Evolutionary conservation across 441 rosid genomes (phyloP).

Genomic region (Aleurites moluccanus): DNA sequence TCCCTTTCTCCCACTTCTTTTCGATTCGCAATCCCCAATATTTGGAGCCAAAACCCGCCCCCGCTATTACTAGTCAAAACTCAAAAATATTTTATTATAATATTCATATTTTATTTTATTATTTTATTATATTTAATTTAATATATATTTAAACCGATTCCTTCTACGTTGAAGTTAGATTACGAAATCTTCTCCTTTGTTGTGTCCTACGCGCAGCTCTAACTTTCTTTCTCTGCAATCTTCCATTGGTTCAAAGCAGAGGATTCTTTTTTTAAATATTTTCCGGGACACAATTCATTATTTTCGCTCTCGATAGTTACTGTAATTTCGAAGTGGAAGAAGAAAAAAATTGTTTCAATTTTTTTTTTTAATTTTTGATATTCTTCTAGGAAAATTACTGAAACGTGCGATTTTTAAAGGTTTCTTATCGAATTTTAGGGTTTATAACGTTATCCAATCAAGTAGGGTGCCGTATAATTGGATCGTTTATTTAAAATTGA

Average conservation of each 20-base stretch:
- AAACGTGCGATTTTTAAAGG: slow-evolving; percentile 26
- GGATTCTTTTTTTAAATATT: neutral
- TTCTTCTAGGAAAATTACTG: neutral
- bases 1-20: slow-evolving; percentile 33
- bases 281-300: slow-evolving; percentile 13
- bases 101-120: neutral
- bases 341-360: slow-evolving; percentile 7
- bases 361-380: neutral
- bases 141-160: neutral
- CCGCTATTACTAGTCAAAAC: neutral
- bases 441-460: slow-evolving; percentile 4
- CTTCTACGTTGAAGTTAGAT: neutral
- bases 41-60: slow-evolving; percentile 50
- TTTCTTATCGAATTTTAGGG: slow-evolving; percentile 17
- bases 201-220: slow-evolving; percentile 1
- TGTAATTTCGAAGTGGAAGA: slow-evolving; percentile 14
- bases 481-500: slow-evolving; percentile 2
- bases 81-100: neutral
- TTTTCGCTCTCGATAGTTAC: neutral
- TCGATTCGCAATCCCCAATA: slow-evolving; percentile 24
- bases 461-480: neutral
- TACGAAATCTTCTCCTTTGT: neutral
- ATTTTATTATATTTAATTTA: neutral
- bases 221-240: neutral
- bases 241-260: neutral